Percentiles rank a stretch among this genome's conserved stretches.
Conservation (phyloP, 257 asterid genomes). For the Nicotiana obtusifolia region DNA sequence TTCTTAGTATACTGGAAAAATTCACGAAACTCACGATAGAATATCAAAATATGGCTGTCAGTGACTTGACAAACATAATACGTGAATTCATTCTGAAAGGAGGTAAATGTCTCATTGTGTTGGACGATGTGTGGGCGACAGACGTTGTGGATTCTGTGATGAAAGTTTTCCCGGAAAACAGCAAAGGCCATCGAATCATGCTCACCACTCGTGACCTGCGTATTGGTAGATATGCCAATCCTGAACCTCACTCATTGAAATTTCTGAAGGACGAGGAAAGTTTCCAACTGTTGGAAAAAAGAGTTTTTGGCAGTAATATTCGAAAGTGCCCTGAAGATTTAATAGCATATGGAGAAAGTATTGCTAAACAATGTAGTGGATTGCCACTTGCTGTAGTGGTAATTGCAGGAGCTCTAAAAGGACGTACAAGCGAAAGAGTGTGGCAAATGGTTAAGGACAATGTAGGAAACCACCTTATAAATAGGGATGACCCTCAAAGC, state of each 20-base stretch:
- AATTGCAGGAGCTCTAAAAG: conserved; percentile 36
- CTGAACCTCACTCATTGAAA: conserved; percentile 20
- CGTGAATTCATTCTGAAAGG: neutral
- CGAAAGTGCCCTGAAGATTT: conserved; percentile 16
- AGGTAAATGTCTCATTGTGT: conserved; percentile 24
- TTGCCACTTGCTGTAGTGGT: conserved; percentile 50
- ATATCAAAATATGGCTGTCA: neutral
- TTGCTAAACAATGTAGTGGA: conserved; percentile 22
- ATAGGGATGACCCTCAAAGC: neutral
- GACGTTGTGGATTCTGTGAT: conserved; percentile 24
- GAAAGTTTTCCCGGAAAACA: conserved; percentile 14
- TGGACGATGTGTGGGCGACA: conserved; percentile 32
- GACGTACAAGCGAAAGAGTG: neutral
- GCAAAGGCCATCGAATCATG: conserved; percentile 18
- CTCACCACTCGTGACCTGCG: conserved; percentile 22
- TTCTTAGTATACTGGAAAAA: conserved; percentile 16
- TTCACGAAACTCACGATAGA: conserved; percentile 4
- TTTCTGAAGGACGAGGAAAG: conserved; percentile 22
- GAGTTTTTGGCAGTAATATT: conserved; percentile 18
- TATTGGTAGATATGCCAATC: conserved; percentile 23
- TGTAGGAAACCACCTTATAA: conserved; percentile 5
- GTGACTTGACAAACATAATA: conserved; percentile 8
- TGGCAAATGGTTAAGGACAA: conserved; percentile 16
- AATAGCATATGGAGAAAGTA: neutral
- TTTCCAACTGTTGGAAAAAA: conserved; percentile 26